Conservation (phyloP, 2,329 filamentous ascomycete species). For the Cladosporium sp. region DNA sequence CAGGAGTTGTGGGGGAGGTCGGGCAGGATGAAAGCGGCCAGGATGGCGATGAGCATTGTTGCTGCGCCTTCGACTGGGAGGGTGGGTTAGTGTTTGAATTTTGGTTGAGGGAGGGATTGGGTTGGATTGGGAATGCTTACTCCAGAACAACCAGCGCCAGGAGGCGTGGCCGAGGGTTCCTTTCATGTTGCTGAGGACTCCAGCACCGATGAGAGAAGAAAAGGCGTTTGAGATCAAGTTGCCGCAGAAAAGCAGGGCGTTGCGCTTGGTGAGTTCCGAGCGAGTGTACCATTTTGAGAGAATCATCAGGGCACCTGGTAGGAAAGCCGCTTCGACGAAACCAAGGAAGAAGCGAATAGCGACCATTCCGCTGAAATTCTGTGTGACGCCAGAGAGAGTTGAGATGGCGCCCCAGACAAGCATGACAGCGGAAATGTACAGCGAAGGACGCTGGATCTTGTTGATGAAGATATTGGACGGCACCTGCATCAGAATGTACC, state of each 20-base stretch:
- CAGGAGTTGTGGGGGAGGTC: constrained; percentile 52
- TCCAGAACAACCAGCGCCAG: constrained; percentile 16
- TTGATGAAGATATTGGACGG: constrained; percentile 36
- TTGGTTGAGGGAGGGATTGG: too few species aligned
- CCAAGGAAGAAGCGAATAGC: constrained; percentile 37
- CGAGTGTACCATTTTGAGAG: constrained; percentile 46
- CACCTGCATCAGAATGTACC: constrained; percentile 34
- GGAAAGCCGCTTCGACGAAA: constrained; percentile 44
- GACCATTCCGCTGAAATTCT: constrained; percentile 34
- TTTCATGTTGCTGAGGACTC: constrained; percentile 7
- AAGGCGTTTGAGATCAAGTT: constrained; percentile 48
- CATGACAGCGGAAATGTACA: constrained; percentile 31
- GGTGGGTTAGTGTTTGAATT: too few species aligned
- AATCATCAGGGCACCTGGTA: constrained; percentile 41
- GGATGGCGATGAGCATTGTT: constrained; percentile 56
- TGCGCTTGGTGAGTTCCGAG: constrained; percentile 47
- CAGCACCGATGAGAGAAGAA: constrained; percentile 50
- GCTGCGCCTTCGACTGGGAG: constrained; percentile 66
- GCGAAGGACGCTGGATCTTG: constrained; percentile 29
- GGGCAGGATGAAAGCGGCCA: constrained; percentile 57
- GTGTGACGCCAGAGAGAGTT: constrained; percentile 29
- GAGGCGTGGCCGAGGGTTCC: constrained; percentile 13
- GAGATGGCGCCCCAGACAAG: constrained; percentile 34
- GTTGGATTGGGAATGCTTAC: background rate
- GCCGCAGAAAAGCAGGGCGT: constrained; percentile 50